Evolutionary conservation across 352 stramenopile genomes (phyloP), one percentile per base, ranked within the genome.

Genomic region (Phytopythium aichiense): DNA sequence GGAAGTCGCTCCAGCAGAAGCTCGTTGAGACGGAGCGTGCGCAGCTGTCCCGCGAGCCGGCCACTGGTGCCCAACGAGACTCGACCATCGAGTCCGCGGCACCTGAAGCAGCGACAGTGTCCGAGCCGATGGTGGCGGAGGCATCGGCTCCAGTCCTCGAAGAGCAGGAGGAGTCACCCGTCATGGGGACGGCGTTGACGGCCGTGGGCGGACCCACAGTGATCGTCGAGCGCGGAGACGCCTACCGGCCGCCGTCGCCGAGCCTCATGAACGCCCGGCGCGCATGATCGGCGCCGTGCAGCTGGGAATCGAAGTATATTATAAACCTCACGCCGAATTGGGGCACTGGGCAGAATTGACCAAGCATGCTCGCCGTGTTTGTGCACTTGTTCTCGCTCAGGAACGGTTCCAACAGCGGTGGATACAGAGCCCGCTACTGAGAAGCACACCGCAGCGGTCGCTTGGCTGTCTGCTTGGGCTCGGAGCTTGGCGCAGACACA

Each of bases 191-290:
- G 58, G 51, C 57, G 28, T 48, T 74, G 16, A 56, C 53, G 7
- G 52, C 38, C 4, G 50, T 55, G 2, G 59, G 69, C 33, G 60
- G 45, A 35, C 43, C 66, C n/a, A 28, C 60, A 23, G 65, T 65
- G 30, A 43, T 63, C 40, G 51, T 79, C 45, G 74, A 84, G 50
- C 50, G 73, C 23, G 72, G 65, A 12, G 72, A 87, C 23, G 71
- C 33, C 49, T 82, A 84, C 46, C 63, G 68, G 6, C 66, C 67
- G 11, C 72, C 69, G 54, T 81, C 68, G 0, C 71, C 72, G 3
- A 74, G 51, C 30, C 66, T 75, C 5, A 56, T 59, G 12, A 57
- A 63, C 31, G 33, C 49, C 50, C 46, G 56, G 18, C 64, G 62
- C 9, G 51, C 51, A 38, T 57, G 51, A 57, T 20, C 28, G 30